Evolutionary conservation across 306 rosid genomes (phyloP).

Genomic region (Vigna reflexopilosa): DNA sequence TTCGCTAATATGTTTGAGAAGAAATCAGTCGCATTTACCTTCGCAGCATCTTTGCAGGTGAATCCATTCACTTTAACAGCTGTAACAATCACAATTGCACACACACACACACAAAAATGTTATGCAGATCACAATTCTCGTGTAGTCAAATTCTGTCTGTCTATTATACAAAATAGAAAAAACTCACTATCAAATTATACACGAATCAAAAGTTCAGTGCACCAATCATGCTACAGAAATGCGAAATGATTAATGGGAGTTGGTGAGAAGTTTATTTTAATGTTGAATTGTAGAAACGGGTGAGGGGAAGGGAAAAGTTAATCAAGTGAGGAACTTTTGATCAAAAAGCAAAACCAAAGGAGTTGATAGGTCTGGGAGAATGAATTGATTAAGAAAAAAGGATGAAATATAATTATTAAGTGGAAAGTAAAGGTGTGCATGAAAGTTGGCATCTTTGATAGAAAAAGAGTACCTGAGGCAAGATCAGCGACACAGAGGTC

Average conservation of each 20-base stretch:
- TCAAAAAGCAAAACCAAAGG: conserved; percentile 34
- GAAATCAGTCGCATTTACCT: conserved; percentile 71
- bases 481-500: conserved; percentile 90
- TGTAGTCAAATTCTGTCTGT: no score
- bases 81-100: conserved; percentile 37
- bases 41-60: conserved; percentile 63
- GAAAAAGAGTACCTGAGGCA: conserved; percentile 57
- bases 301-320: background rate
- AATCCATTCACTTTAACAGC: conserved; percentile 77
- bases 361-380: conserved; percentile 20
- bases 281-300: background rate
- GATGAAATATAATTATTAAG: conserved; percentile 32
- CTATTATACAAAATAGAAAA: no score
- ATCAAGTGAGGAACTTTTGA: conserved; percentile 15
- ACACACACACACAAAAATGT: background rate
- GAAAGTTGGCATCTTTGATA: background rate
- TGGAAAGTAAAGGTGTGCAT: conserved; percentile 17
- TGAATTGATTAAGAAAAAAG: conserved; percentile 8
- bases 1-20: conserved; percentile 62
- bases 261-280: background rate
- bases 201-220: background rate
- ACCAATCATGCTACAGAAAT: conserved; percentile 11
- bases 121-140: background rate
- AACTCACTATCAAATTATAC: background rate
- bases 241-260: conserved; percentile 14